Evolutionary conservation across 208 protist species (phyloP), one percentile per base, ranked within the genome.

Genomic region (Balamuthia mandrillaris): DNA sequence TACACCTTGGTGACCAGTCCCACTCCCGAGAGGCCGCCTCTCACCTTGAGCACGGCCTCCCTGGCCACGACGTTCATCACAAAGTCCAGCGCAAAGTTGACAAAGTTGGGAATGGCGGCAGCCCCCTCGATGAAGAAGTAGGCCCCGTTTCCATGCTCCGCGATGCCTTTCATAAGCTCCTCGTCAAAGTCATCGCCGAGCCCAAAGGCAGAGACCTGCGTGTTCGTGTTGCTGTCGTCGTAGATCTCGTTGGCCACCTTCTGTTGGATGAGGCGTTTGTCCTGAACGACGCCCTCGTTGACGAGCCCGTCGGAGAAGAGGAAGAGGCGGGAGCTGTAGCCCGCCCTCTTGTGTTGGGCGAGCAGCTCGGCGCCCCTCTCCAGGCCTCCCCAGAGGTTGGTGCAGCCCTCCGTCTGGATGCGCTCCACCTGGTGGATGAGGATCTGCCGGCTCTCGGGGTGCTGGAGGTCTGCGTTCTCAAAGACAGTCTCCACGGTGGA

Each of bases 101-200:
- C 72, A 31, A 81, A 81, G 72, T 49, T 21, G 0, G 72, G 72
- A 35, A 81, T 81, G 72, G 44, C 47, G n/a, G 27, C 44, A 39
- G 47, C 60, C 31, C 72, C 72, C 16, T 81, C 72, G 51, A 81
- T 81, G 72, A 81, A 81, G 51, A 81, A 81, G 51, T 81, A 81
- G 45, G 72, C 24, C 0, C 72, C 72, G 33, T 31, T 39, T 29
- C 72, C 72, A 49, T 61, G 44, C 72, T 81, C 72, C 16, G 72
- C 72, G 4, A 81, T 60, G 72, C 4, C 41, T 31, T 60, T 56
- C 72, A 81, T 81, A 14, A 81, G 72, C 0, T 81, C 47, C 33
- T 81, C 72, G 51, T 81, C 72, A 81, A 81, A 81, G 72, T 81
- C 72, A 2, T 54, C 21, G 4, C 72, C 72, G 18, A 81, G 72